Conservation (phyloP, 768 basidiomycete species). For the Russula olivacea region DNA sequence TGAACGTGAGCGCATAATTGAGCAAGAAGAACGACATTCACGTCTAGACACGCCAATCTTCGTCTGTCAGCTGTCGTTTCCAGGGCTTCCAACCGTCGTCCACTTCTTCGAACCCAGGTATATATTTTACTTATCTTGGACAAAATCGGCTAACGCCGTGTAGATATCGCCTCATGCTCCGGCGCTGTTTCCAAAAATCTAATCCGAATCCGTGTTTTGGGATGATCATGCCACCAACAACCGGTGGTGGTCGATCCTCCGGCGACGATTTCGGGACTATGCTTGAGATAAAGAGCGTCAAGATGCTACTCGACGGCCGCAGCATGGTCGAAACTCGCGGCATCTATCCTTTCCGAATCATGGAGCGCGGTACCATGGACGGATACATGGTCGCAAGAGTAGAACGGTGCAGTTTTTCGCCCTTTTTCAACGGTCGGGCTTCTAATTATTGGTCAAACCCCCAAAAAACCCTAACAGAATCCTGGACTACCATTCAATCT, state of each 20-base stretch:
- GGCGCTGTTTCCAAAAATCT: slow-evolving; percentile 79
- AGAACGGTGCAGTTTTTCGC: slow-evolving; percentile 41
- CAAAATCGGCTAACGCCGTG: slow-evolving; percentile 1
- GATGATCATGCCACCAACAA: slow-evolving; percentile 75
- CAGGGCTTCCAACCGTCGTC: slow-evolving; percentile 80
- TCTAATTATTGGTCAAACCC: background rate
- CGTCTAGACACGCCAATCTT: slow-evolving; percentile 88
- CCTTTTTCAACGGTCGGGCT: background rate
- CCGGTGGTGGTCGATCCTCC: slow-evolving; percentile 27
- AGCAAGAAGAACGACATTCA: slow-evolving; percentile 70
- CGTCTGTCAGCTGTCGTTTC: slow-evolving; percentile 84
- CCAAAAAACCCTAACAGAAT: slow-evolving; percentile 26
- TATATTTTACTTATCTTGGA: slow-evolving; percentile 4
- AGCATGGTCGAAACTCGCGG: slow-evolving; percentile 79
- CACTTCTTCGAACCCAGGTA: slow-evolving; percentile 91
- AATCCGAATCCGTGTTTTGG: slow-evolving; percentile 73
- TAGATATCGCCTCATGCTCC: slow-evolving; percentile 92
- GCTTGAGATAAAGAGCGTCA: slow-evolving; percentile 80
- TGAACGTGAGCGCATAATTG: slow-evolving; percentile 57
- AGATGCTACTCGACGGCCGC: slow-evolving; percentile 84
- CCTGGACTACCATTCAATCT: slow-evolving; percentile 22
- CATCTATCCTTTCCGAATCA: slow-evolving; percentile 71
- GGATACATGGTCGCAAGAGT: slow-evolving; percentile 86
- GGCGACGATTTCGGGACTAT: slow-evolving; percentile 85
- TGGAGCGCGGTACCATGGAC: slow-evolving; percentile 79